These are phyloP conservation scores for Capniomyces stellatus DNA, from an alignment of 371 early-diverging fungal genomes.

Conservation along the genomic window DNA sequence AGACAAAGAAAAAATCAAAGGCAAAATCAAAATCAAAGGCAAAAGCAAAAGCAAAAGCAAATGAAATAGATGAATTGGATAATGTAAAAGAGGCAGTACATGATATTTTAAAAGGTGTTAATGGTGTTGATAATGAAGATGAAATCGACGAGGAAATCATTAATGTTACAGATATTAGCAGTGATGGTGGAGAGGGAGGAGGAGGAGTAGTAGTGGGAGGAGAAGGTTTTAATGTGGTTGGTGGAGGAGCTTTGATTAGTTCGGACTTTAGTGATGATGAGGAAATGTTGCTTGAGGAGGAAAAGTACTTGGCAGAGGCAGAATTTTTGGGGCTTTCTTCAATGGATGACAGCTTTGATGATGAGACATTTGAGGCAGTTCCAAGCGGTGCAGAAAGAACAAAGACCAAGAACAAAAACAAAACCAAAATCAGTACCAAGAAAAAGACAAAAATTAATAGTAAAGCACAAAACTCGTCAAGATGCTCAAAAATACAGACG, in stretches of 20 bases:
- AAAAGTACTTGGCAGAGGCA: too few relatives aligned
- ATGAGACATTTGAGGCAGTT: too few relatives aligned
- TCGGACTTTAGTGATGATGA: too few relatives aligned
- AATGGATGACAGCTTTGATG: background rate
- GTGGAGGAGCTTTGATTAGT: too few relatives aligned
- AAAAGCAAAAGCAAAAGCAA: slow-evolving; percentile 4
- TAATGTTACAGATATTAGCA: slow-evolving; percentile 25
- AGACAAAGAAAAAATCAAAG: slow-evolving; percentile 5
- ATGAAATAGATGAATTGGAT: slow-evolving; percentile 9
- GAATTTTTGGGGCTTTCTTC: background rate
- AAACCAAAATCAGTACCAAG: background rate
- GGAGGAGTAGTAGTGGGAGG: background rate
- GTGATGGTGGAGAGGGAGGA: slow-evolving; percentile 11
- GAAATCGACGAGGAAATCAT: slow-evolving; percentile 18
- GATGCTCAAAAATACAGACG: too few relatives aligned
- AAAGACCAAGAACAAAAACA: background rate
- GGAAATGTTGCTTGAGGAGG: too few relatives aligned
- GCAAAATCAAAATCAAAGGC: background rate
- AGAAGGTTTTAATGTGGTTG: slow-evolving; percentile 10
- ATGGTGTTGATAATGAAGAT: background rate
- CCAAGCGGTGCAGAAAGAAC: too few relatives aligned
- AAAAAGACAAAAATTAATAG: background rate
- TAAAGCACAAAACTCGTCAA: background rate
- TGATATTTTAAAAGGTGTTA: slow-evolving; percentile 4
- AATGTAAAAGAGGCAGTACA: slow-evolving; percentile 9